Base-by-base conservation (phyloP, 2,329 filamentous ascomycete species). In the Hirsutella minnesotensis region DNA sequence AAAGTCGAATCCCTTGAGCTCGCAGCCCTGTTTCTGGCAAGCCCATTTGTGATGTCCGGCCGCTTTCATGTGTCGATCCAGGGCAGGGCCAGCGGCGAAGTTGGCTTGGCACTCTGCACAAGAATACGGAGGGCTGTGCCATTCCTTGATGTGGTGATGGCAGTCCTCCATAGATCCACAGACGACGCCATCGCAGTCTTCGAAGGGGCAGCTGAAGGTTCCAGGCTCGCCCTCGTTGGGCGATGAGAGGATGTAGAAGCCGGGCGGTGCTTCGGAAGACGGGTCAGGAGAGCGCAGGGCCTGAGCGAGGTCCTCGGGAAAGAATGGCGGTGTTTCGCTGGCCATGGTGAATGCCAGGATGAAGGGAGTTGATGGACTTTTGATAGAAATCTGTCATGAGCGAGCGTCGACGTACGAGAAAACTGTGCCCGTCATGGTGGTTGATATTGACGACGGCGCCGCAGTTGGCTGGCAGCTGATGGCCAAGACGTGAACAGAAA, bases 181-280 rank as follows among this genome's bases (percentile, higher is more conserved):
- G 4, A 30, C 27, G 15, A 34, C 3, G 7, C 43, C 43, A 16
- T 44, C 43, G 27, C 43, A 44, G 27, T 27, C 35, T 4, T 31
- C 15, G 12, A 33, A 13, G 1, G 43, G 39, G 18, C 43, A 44
- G 4, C 9, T 7, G 16, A 38, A 37, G 5, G n/a, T 33, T 3
- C 35, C 34, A 3, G 8, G 8, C n/a, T 44, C 43, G 19, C 39
- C 27, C 10, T 38, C 34, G 29, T 44, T 41, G 19, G 43, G 43
- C 3, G 43, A 44, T 4, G 15, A 5, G 5, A 38, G 16, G 4
- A 44, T 16, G 10, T 38, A 15, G 9, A 40, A 41, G 12, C n/a
- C 39, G 2, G 27, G 21, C 3, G 43, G 43, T 19, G 39, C 13
- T 1, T 38, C 24, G 7, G 18, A 9, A 13, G 8, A 7, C 19